Conservation (phyloP, 2,329 filamentous ascomycete species). For the Colletotrichum lupini region DNA sequence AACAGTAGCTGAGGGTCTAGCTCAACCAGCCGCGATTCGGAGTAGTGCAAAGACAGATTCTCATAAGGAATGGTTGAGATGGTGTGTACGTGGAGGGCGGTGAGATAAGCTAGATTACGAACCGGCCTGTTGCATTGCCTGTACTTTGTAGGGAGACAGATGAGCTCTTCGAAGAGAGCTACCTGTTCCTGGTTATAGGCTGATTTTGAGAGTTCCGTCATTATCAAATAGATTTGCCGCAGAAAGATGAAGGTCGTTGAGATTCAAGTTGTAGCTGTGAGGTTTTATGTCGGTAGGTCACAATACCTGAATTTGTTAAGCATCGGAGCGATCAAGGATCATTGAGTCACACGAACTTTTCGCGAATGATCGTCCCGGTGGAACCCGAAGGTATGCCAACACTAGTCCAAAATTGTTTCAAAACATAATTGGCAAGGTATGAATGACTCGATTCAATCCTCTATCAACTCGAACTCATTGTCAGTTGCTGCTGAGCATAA, state of each 20-base stretch:
- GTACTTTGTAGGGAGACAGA: conserved; percentile 39
- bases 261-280: no score
- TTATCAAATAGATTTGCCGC: not conserved
- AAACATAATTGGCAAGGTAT: no score
- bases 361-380: not conserved
- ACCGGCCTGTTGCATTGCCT: conserved; percentile 41
- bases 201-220: not conserved
- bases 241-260: not conserved
- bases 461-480: no score
- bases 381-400: not conserved
- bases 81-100: conserved; percentile 55
- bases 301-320: not conserved
- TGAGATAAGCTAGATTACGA: conserved; percentile 42
- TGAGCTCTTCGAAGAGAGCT: not conserved
- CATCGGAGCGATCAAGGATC: not conserved
- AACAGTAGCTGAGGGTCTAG: no score
- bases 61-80: conserved; percentile 66
- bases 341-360: not conserved
- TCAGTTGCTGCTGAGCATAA: no score
- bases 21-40: conserved; percentile 55
- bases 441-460: no score
- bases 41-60: conserved; percentile 66
- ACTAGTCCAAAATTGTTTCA: not conserved
- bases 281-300: not conserved
- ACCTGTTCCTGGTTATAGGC: not conserved